Evolutionary conservation across 306 rosid genomes (phyloP).

Genomic region (Abrus pulchellus): DNA sequence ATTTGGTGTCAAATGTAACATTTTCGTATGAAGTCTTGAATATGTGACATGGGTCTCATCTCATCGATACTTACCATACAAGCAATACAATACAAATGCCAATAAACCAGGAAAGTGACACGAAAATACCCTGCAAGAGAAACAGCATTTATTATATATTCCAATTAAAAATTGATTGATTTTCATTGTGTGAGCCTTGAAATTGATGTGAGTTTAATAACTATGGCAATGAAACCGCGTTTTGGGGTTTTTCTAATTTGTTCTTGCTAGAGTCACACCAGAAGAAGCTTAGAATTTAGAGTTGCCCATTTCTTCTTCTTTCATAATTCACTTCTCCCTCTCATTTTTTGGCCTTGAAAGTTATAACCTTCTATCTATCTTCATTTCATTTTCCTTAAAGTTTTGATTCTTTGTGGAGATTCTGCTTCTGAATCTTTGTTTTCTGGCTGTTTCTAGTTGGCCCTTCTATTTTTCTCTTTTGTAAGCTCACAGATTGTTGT

Average conservation of each 20-base stretch:
- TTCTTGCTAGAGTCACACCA: constrained; percentile 19
- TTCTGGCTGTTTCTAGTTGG: constrained; percentile 13
- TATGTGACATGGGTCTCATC: constrained; percentile 25
- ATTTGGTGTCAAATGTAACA: not conserved
- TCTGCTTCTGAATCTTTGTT: constrained; percentile 32
- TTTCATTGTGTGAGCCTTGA: constrained; percentile 20
- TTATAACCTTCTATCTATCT: not conserved
- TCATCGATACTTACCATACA: not conserved
- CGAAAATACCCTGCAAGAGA: constrained; percentile 45
- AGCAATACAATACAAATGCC: not conserved
- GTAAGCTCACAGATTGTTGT: not conserved
- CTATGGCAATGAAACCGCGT: constrained; percentile 66
- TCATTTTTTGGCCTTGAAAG: constrained; percentile 10
- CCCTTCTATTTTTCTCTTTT: not conserved
- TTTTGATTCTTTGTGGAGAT: constrained; percentile 20
- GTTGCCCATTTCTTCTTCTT: not conserved
- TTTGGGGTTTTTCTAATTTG: constrained; percentile 46
- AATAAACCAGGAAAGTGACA: constrained; percentile 47
- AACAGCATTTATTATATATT: constrained; percentile 40
- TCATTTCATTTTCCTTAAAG: not conserved
- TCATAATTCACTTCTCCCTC: not conserved
- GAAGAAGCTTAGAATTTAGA: not conserved
- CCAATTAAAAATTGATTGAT: constrained; percentile 15
- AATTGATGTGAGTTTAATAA: constrained; percentile 11
- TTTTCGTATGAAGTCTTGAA: constrained; percentile 16